Conservation (phyloP, 441 rosid species). For the Populus hybrid region DNA sequence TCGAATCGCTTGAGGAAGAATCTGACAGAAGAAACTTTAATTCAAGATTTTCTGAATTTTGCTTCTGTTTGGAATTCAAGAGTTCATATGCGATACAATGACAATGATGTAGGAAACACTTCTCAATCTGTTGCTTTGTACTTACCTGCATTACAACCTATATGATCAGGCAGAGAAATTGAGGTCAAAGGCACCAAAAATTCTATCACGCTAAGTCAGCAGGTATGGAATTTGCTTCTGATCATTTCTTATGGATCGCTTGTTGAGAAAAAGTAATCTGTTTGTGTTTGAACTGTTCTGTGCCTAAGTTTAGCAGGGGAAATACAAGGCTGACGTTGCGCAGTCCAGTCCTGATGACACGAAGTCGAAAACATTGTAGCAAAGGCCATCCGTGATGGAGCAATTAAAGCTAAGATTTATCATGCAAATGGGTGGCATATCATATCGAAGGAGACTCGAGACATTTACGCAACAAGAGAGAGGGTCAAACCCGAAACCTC, state of each 20-base stretch:
- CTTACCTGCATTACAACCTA: conserved; percentile 68
- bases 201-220: conserved; percentile 66
- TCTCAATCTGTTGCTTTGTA: conserved; percentile 44
- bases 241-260: neutral
- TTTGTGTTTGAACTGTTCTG: neutral
- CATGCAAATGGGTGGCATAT: conserved; percentile 60
- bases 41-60: neutral
- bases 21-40: neutral
- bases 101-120: conserved; percentile 26
- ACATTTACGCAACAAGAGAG: conserved; percentile 52
- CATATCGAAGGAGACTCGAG: conserved; percentile 66
- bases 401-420: conserved; percentile 72
- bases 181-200: conserved; percentile 66
- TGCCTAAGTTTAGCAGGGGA: neutral
- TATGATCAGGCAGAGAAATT: conserved; percentile 83
- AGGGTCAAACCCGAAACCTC: too few relatives aligned
- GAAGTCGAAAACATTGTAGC: conserved; percentile 57
- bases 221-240: conserved; percentile 23
- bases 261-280: neutral
- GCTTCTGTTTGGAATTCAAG: conserved; percentile 4
- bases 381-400: conserved; percentile 74
- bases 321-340: conserved; percentile 30
- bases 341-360: conserved; percentile 50
- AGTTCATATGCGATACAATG: conserved; percentile 1
- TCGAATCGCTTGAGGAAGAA: neutral